phyloP scores from a whole-genome alignment of 768 basidiomycete species.

The Terana coerulea region DNA sequence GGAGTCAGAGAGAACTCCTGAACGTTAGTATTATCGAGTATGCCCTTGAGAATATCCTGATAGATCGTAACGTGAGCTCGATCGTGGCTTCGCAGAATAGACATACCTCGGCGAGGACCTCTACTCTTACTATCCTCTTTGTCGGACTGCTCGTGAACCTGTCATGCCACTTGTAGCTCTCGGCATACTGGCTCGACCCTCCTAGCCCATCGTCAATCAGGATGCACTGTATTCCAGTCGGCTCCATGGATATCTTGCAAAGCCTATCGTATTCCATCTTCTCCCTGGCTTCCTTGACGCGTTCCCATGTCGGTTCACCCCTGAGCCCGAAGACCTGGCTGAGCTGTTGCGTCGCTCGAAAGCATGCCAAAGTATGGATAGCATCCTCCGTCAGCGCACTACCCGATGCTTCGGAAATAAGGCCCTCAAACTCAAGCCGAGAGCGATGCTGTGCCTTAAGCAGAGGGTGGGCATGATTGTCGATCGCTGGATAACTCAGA shows the following conservation, averaged over 20 bases:
- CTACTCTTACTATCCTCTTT: conserved; percentile 65
- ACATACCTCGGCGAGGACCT: conserved; percentile 66
- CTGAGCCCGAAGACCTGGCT: conserved; percentile 43
- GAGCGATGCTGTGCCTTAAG: conserved; percentile 43
- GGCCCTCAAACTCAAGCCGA: conserved; percentile 53
- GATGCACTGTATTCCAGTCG: conserved; percentile 60
- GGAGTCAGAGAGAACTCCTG: too few relatives aligned
- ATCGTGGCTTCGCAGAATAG: not conserved
- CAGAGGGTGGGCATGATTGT: conserved; percentile 79
- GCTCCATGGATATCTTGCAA: conserved; percentile 51
- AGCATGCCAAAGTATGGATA: conserved; percentile 52
- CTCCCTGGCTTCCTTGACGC: conserved; percentile 45
- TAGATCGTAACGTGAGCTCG: not conserved
- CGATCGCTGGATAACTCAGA: conserved; percentile 53
- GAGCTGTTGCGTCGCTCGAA: conserved; percentile 55
- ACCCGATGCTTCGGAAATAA: conserved; percentile 62
- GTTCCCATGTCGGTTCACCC: conserved; percentile 48
- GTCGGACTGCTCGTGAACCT: conserved; percentile 47
- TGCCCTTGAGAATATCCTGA: conserved; percentile 23
- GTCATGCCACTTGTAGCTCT: conserved; percentile 60
- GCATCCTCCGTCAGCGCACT: conserved; percentile 49
- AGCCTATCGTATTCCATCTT: conserved; percentile 49
- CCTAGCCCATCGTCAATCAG: conserved; percentile 74
- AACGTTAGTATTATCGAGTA: too few relatives aligned
- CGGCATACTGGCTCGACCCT: conserved; percentile 40